Conservation (phyloP, 2,329 filamentous ascomycete genomes). For the Xylaria sp. region DNA sequence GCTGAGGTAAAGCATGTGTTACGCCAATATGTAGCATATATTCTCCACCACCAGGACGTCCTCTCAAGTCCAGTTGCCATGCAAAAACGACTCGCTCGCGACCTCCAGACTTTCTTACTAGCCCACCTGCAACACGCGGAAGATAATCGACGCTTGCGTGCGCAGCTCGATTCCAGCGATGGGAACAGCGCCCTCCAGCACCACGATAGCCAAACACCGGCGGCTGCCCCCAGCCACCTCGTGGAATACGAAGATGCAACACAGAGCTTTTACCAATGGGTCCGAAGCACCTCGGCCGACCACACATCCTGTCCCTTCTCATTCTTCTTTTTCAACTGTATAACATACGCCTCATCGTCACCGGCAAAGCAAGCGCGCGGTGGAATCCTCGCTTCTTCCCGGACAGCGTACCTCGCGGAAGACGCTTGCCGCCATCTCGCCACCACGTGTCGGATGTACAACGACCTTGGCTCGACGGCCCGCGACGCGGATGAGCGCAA, state of each 20-base stretch:
- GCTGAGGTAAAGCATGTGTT: neutral
- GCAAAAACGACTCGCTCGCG: neutral
- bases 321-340: neutral
- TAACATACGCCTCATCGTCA: neutral
- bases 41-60: neutral
- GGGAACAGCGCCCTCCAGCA: too few relatives aligned
- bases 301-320: neutral
- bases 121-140: neutral
- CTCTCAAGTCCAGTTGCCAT: neutral
- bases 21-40: neutral
- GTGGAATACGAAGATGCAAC: too few relatives aligned
- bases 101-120: neutral
- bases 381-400: too few relatives aligned
- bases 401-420: constrained; percentile 6
- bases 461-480: constrained; percentile 41
- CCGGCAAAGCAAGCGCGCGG: too few relatives aligned
- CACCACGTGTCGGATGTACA: constrained; percentile 40
- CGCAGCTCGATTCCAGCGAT: neutral
- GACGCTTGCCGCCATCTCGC: constrained; percentile 26
- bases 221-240: too few relatives aligned
- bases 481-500: constrained; percentile 40
- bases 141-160: neutral
- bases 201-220: too few relatives aligned
- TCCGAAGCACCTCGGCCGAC: neutral
- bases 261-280: neutral